phyloP scores from a whole-genome alignment of 2,329 filamentous ascomycete genomes.

The Tolypocladium sp. region DNA sequence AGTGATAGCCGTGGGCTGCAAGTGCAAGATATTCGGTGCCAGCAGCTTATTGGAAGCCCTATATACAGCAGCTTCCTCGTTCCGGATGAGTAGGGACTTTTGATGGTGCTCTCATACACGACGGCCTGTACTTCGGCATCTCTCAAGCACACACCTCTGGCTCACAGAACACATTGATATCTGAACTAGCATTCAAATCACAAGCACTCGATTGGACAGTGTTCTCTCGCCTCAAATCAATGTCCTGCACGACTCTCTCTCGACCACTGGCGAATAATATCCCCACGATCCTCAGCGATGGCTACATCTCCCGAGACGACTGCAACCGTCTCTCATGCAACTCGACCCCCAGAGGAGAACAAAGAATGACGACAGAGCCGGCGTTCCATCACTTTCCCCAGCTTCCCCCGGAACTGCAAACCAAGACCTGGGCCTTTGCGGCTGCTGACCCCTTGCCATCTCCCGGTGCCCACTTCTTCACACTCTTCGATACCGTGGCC shows the following conservation, averaged over 20 bases:
- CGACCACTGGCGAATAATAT: not conserved
- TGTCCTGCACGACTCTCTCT: not conserved
- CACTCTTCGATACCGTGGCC: not conserved
- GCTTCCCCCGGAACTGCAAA: not conserved
- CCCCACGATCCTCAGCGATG: not conserved
- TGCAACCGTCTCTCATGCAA: not conserved
- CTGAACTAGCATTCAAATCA: not conserved
- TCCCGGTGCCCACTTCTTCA: not conserved
- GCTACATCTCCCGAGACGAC: not conserved
- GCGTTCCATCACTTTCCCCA: not conserved
- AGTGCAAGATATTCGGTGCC: not conserved
- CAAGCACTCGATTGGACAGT: not conserved
- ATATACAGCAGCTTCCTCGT: no score
- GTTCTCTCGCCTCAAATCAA: not conserved
- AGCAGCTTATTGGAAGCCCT: not conserved
- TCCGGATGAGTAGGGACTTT: not conserved
- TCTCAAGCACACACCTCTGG: not conserved
- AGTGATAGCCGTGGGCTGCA: not conserved
- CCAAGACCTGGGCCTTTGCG: not conserved
- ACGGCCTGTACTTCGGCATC: not conserved
- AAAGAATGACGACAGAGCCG: not conserved
- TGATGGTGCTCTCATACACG: not conserved
- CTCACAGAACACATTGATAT: not conserved
- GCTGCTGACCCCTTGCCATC: not conserved
- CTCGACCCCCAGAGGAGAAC: not conserved